phyloP scores from a whole-genome alignment of 371 early-diverging fungal species.

The Choanephora cucurbitarum region DNA sequence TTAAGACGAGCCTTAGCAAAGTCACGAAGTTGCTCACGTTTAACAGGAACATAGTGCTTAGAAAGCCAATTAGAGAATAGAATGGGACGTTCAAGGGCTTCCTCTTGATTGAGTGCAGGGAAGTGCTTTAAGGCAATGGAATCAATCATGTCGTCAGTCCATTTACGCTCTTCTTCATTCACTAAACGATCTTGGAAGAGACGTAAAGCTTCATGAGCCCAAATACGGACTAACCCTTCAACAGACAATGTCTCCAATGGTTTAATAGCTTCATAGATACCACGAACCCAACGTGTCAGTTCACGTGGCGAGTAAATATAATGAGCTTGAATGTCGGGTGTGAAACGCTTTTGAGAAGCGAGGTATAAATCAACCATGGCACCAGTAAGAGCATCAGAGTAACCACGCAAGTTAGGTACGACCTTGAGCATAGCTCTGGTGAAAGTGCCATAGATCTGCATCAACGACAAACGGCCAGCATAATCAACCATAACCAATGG shows the following conservation, averaged over 20 bases:
- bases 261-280: slow-evolving; percentile 94
- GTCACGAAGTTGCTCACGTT: slow-evolving; percentile 87
- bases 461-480: slow-evolving; percentile 90
- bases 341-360: slow-evolving; percentile 88
- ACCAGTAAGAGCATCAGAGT: slow-evolving; percentile 88
- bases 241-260: slow-evolving; percentile 80
- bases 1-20: slow-evolving; percentile 94
- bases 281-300: slow-evolving; percentile 97
- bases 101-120: slow-evolving; percentile 73
- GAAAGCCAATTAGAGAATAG: slow-evolving; percentile 97
- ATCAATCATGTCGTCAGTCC: slow-evolving; percentile 93
- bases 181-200: slow-evolving; percentile 98
- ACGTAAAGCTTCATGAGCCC: slow-evolving; percentile 98
- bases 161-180: slow-evolving; percentile 82
- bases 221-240: slow-evolving; percentile 91
- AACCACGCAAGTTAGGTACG: slow-evolving; percentile 90
- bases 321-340: slow-evolving; percentile 97
- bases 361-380: slow-evolving; percentile 98
- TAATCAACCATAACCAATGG: slow-evolving; percentile 98
- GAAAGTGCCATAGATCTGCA: slow-evolving; percentile 96
- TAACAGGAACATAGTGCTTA: slow-evolving; percentile 89
- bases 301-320: slow-evolving; percentile 99
- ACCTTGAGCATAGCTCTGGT: slow-evolving; percentile 92
- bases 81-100: slow-evolving; percentile 88
- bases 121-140: slow-evolving; percentile 86